Percentiles rank a stretch among this genome's conserved stretches.
These are phyloP conservation scores for Ustulina deusta DNA, from an alignment of 2,329 filamentous ascomycete species.

Conservation along the genomic window DNA sequence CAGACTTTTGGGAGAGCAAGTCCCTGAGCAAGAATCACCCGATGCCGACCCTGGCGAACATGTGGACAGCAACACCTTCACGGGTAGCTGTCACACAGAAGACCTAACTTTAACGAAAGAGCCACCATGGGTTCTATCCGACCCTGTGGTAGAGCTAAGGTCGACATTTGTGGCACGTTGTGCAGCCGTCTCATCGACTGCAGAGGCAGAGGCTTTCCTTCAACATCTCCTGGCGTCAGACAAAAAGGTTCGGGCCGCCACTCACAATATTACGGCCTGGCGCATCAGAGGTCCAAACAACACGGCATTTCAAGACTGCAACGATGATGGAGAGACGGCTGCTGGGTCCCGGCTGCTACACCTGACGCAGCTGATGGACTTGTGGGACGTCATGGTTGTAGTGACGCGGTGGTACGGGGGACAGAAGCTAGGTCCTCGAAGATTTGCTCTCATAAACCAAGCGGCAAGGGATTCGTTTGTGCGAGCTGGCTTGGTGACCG, in stretches of 20 bases:
- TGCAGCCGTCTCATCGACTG: conserved; percentile 74
- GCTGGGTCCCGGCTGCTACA: conserved; percentile 88
- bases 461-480: conserved; percentile 87
- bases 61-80: conserved; percentile 13
- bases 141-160: conserved; percentile 81
- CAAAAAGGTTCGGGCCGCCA: conserved; percentile 85
- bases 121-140: conserved; percentile 79
- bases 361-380: conserved; percentile 92
- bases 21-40: conserved; percentile 46
- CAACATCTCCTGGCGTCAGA: conserved; percentile 83
- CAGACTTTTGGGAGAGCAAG: conserved; percentile 55
- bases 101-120: conserved; percentile 45
- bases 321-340: conserved; percentile 96
- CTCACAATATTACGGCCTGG: conserved; percentile 97
- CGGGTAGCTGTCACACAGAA: conserved; percentile 36
- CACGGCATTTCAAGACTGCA: conserved; percentile 83
- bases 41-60: conserved; percentile 38
- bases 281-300: conserved; percentile 74
- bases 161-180: conserved; percentile 88
- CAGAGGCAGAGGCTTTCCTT: conserved; percentile 77
- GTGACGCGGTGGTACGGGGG: conserved; percentile 97
- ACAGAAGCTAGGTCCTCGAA: conserved; percentile 85
- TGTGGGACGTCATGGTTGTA: conserved; percentile 93
- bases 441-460: conserved; percentile 91
- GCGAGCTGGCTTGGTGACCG: conserved; percentile 75